Evolutionary conservation across 2,329 filamentous ascomycete genomes (phyloP), one percentile per base, ranked within the genome.

Genomic region (Neocucurbitaria cava): DNA sequence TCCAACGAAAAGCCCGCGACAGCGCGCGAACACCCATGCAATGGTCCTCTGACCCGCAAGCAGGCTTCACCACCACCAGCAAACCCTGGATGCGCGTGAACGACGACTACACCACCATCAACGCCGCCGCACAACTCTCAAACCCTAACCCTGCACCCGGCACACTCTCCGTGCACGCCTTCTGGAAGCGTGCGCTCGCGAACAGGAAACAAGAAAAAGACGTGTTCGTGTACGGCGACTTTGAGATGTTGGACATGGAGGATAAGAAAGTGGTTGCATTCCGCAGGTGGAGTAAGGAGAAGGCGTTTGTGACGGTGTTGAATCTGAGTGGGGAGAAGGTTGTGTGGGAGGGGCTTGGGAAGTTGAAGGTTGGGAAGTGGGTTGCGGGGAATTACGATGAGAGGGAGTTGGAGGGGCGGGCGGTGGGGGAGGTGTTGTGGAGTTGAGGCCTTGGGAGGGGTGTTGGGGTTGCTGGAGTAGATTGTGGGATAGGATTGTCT

Each of bases 21-120:
- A 85, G 90, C 65, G 83, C 86, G 9, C 80, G 88, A 15, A 83
- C 85, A 3, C 88, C 88, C 0, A 85, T 91, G 76, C 87, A 90
- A 64, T 91, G 88, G 88, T 79, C 81, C 45, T 75, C 70, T 1
- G 73, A 76, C 0, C 65, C 78, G 0, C 82, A 87, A 58, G 85
- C 83, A 0, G 88, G 88, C 2, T 91, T 91, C 76, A 87, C 85
- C 6, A 87, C 85, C 6, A 72, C 76, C 11, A 79, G 78, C 0
- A 78, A 77, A 31, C 84, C 85, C 0, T 88, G 86, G 85, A 87
- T 88, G 84, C 78, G 82, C 15, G 78, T 85, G 5, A 82, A 86
- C 58, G 82, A 84, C 31, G 79, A 84, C 56, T 85, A 83, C 65
- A 74, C 69, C 46, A 70, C 69, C 1, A 71, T 87, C 65, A 89